Percentiles rank a stretch among this genome's conserved stretches.
These are phyloP conservation scores for Letharia lupina DNA, from an alignment of 495 filamentous ascomycete genomes.

Conservation along the genomic window DNA sequence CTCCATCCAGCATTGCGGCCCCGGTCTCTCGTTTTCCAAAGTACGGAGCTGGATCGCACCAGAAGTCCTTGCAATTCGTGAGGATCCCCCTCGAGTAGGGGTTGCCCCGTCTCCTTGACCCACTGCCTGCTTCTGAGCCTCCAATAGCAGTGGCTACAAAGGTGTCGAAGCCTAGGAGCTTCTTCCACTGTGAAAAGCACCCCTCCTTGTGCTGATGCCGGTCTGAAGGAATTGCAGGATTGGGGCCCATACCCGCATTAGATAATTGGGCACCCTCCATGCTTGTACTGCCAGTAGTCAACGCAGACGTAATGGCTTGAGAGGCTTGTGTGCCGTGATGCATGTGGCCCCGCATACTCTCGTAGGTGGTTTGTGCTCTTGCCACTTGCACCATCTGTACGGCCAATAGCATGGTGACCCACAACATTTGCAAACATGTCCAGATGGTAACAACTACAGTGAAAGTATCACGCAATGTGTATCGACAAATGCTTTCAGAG, in stretches of 20 bases:
- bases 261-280: conserved; percentile 62
- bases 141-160: conserved; percentile 78
- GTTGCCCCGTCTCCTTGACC: conserved; percentile 50
- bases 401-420: conserved; percentile 90
- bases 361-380: conserved; percentile 87
- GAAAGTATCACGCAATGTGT: conserved; percentile 72
- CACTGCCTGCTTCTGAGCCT: conserved; percentile 44
- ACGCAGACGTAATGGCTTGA: conserved; percentile 64
- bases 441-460: conserved; percentile 71
- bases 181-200: conserved; percentile 69
- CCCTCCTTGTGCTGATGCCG: conserved; percentile 42
- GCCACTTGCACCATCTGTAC: conserved; percentile 89
- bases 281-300: conserved; percentile 63
- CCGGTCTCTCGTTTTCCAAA: conserved; percentile 69
- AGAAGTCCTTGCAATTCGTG: conserved; percentile 92
- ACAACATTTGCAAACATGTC: conserved; percentile 73
- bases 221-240: conserved; percentile 36
- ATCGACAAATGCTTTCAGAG: conserved; percentile 58
- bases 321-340: conserved; percentile 44
- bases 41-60: conserved; percentile 78
- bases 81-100: conserved; percentile 75
- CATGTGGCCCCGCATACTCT: conserved; percentile 76
- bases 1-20: conserved; percentile 60
- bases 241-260: conserved; percentile 43
- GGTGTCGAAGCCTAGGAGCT: conserved; percentile 79